Percentiles rank a stretch among this genome's conserved stretches.
Evolutionary conservation across 2,329 filamentous ascomycete genomes (phyloP).

Genomic region (Cladorrhinum sp.): DNA sequence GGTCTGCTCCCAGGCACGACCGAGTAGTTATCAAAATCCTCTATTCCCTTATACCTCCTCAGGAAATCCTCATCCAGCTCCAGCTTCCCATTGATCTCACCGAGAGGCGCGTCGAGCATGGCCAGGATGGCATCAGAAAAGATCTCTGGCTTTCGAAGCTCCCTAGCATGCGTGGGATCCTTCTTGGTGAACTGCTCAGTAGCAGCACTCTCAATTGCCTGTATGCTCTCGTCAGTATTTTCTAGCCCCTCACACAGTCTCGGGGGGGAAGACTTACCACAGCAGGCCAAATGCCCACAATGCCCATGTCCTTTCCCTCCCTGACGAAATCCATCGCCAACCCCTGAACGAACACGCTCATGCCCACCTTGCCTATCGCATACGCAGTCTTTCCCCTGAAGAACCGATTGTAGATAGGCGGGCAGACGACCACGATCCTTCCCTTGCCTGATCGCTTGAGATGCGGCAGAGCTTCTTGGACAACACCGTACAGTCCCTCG

Average conservation of each 20-base stretch:
- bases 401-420: slow-evolving; percentile 82
- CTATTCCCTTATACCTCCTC: slow-evolving; percentile 57
- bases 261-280: slow-evolving; percentile 60
- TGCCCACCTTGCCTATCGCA: slow-evolving; percentile 73
- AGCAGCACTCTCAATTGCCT: slow-evolving; percentile 71
- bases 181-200: slow-evolving; percentile 52
- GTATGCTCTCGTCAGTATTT: background rate
- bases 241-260: background rate
- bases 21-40: slow-evolving; percentile 70
- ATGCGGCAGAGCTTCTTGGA: slow-evolving; percentile 67
- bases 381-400: slow-evolving; percentile 85
- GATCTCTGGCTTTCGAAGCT: slow-evolving; percentile 68
- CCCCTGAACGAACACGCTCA: slow-evolving; percentile 78
- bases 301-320: slow-evolving; percentile 66
- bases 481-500: slow-evolving; percentile 69
- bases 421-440: slow-evolving; percentile 73
- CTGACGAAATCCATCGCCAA: slow-evolving; percentile 77
- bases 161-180: slow-evolving; percentile 47
- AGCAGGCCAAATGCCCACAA: slow-evolving; percentile 81
- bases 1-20: slow-evolving; percentile 63
- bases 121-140: slow-evolving; percentile 77
- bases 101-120: slow-evolving; percentile 60
- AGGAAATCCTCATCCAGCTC: slow-evolving; percentile 81
- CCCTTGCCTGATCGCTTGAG: slow-evolving; percentile 49
- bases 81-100: slow-evolving; percentile 66